Percentiles rank a stretch among this genome's conserved stretches.
phyloP scores from a whole-genome alignment of 2,329 filamentous ascomycete genomes.

The Paecilomyces sp. region DNA sequence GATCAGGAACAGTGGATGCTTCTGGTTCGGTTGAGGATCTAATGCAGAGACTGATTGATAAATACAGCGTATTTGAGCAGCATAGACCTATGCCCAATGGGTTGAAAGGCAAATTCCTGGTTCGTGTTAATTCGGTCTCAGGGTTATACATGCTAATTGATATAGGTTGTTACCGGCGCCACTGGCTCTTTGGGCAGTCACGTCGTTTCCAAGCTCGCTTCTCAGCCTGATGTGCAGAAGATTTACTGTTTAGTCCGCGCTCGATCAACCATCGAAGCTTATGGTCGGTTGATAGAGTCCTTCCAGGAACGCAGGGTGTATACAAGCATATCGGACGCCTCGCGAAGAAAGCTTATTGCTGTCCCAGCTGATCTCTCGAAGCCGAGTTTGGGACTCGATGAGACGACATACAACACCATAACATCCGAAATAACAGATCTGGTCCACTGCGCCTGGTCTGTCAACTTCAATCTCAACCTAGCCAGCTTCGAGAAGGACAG shows the following conservation, averaged over 20 bases:
- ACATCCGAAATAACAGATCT: conserved; percentile 42
- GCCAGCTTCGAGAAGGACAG: conserved; percentile 49
- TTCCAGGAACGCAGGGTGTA: conserved; percentile 31
- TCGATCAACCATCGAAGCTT: conserved; percentile 32
- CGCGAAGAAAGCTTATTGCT: conserved; percentile 37
- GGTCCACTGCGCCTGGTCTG: conserved; percentile 59
- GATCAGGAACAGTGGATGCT: conserved; percentile 26
- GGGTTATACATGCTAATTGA: conserved; percentile 4
- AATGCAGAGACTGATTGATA: conserved; percentile 42
- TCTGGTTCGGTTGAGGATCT: conserved; percentile 31
- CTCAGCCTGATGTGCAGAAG: conserved; percentile 27
- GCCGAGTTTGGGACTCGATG: conserved; percentile 41
- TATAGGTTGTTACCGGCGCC: conserved; percentile 51
- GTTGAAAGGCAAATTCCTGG: conserved; percentile 16
- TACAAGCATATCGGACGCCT: conserved; percentile 8
- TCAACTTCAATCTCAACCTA: conserved; percentile 56
- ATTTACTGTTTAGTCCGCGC: conserved; percentile 54
- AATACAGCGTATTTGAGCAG: conserved; percentile 32
- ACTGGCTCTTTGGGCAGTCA: conserved; percentile 61
- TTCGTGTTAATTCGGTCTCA: conserved; percentile 3
- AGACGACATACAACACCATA: conserved; percentile 34
- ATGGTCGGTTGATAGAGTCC: conserved; percentile 39
- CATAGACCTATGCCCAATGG: conserved; percentile 16
- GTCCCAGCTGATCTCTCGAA: conserved; percentile 44
- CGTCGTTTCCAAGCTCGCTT: conserved; percentile 41